phyloP scores from a whole-genome alignment of 1,284 basidiomycete species.

The Melampsora americana region DNA sequence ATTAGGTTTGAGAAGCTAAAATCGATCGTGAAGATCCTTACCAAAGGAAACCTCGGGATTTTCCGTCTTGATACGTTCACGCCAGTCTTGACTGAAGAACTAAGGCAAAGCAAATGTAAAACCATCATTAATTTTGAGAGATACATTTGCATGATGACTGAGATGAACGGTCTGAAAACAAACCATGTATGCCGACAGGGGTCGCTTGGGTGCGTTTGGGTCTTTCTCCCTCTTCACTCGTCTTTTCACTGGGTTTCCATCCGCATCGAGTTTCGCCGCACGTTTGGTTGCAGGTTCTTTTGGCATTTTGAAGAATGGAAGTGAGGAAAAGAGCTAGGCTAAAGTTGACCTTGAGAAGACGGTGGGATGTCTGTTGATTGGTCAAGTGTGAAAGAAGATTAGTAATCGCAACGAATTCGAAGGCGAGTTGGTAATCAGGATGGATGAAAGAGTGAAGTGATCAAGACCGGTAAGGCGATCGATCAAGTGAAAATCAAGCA shows the following conservation, averaged over 20 bases:
- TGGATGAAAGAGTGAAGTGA: too few relatives aligned
- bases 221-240: slow-evolving; percentile 29
- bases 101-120: background rate
- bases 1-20: background rate
- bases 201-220: slow-evolving; percentile 36
- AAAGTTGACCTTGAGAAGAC: background rate
- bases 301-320: slow-evolving; percentile 14
- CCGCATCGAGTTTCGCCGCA: slow-evolving; percentile 13
- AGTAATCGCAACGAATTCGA: too few relatives aligned
- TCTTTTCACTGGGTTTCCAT: slow-evolving; percentile 30
- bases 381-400: too few relatives aligned
- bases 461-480: too few relatives aligned
- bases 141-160: background rate
- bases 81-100: slow-evolving; percentile 42
- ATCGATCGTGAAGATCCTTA: background rate
- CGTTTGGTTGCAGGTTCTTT: slow-evolving; percentile 36
- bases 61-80: slow-evolving; percentile 33
- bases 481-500: too few relatives aligned
- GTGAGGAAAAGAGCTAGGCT: background rate
- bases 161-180: background rate
- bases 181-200: slow-evolving; percentile 40
- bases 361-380: too few relatives aligned
- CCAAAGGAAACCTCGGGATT: slow-evolving; percentile 37
- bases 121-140: background rate
- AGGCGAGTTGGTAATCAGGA: too few relatives aligned